Base-by-base conservation (phyloP, 2,329 filamentous ascomycete genomes). In the Neopestalotiopsis sp. region DNA sequence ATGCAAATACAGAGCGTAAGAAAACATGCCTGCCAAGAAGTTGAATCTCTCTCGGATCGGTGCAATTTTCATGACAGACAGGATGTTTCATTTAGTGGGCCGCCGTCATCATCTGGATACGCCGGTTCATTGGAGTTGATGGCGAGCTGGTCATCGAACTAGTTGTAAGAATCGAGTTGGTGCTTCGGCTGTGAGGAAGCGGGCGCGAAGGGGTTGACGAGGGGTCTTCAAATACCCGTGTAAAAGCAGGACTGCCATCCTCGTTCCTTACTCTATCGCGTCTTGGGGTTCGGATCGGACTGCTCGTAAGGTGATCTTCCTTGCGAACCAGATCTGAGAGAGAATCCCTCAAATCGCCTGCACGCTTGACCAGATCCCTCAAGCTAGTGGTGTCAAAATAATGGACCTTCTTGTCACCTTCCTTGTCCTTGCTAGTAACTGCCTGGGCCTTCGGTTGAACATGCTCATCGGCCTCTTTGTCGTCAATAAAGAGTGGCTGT, bases 311-410 rank as follows among this genome's bases (percentile, higher is more conserved):
- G 34, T 88, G 84, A 73, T 92, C 89, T 53, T 85, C 87, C 65
- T 84, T 84, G 62, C 89, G 87, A 61, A 92, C 83, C 5, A 88
- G 78, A 67, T 91, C 89, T 0, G 89, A 89, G 28, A 92, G 79
- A 4, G 83, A 81, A 71, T 91, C 88, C 34, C 87, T 86, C 42
- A 92, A 79, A 67, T 88, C 86, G 34, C 87, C 85, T 1, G 90
- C 90, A 69, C 89, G 84, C 76, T 88, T 89, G 49, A 92, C 90
- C 66, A 92, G 81, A 74, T 89, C 88, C 73, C 88, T 89, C n/a
- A 92, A 83, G 77, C 88, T 91, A 71, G 90, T 91, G 5, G 90
- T 91, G 75, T 91, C 90, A 71, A 92, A 92, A 69, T 90, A 90
- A 74, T 91, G 85, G 17, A 14, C 40, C 79, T 87, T 87, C 70